These are phyloP conservation scores for Lachnellula hyalina DNA, from an alignment of 2,329 filamentous ascomycete species.

Conservation along the genomic window DNA sequence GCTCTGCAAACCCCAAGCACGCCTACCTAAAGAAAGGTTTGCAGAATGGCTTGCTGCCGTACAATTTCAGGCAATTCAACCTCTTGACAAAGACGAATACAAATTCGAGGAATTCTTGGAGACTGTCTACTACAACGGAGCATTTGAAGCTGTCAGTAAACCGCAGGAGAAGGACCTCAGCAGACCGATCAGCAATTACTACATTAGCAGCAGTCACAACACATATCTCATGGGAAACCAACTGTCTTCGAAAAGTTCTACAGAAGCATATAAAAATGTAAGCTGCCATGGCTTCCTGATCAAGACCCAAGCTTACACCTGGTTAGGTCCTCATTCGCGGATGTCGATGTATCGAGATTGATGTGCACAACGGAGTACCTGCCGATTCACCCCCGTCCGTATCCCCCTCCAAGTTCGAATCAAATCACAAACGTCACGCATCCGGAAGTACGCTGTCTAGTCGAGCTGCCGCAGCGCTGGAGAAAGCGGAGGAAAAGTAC, in stretches of 20 bases:
- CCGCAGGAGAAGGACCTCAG: constrained; percentile 26
- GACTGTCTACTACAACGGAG: constrained; percentile 25
- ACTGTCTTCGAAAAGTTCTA: constrained; percentile 66
- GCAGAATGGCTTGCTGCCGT: constrained; percentile 43
- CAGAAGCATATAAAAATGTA: constrained; percentile 72
- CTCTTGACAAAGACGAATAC: constrained; percentile 26
- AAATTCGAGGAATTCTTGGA: constrained; percentile 31
- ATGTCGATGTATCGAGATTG: constrained; percentile 89
- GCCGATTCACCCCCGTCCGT: constrained; percentile 17
- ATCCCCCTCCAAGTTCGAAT: constrained; percentile 34
- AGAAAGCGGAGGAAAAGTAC: constrained; percentile 27
- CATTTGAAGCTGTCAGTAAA: constrained; percentile 24
- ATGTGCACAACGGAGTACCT: constrained; percentile 77
- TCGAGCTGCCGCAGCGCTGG: constrained; percentile 25
- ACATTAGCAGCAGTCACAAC: constrained; percentile 92
- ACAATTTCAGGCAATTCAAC: constrained; percentile 35
- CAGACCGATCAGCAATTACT: constrained; percentile 60
- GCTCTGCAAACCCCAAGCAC: constrained; percentile 34
- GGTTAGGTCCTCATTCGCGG: constrained; percentile 63
- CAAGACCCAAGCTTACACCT: constrained; percentile 3
- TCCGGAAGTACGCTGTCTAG: constrained; percentile 31
- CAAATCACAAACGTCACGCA: constrained; percentile 36
- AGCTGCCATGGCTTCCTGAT: constrained; percentile 28
- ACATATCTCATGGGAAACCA: constrained; percentile 89
- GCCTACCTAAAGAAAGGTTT: constrained; percentile 38